phyloP scores from a whole-genome alignment of 23 red algal species.

The Gracilaria domingensis region DNA sequence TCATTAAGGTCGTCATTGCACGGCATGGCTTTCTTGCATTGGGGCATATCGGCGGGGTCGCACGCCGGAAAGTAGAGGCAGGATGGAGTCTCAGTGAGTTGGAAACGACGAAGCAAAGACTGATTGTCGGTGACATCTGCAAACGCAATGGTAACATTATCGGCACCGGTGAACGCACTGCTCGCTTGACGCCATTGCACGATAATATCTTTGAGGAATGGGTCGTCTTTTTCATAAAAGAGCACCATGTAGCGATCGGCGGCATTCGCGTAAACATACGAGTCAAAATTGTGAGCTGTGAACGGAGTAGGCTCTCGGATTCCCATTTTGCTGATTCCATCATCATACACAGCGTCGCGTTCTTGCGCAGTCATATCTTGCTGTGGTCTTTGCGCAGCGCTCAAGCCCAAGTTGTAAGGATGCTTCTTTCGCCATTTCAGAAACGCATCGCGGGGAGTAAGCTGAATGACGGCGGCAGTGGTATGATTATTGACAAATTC shows the following conservation, averaged over 20 bases:
- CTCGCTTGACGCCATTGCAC: conserved; percentile 57
- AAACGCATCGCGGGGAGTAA: conserved; percentile 12
- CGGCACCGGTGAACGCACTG: conserved; percentile 54
- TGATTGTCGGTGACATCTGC: conserved; percentile 19
- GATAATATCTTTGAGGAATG: conserved; percentile 29
- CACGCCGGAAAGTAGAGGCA: conserved; percentile 48
- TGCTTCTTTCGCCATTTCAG: conserved; percentile 59
- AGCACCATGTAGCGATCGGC: conserved; percentile 32
- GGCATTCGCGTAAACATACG: neutral
- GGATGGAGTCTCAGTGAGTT: conserved; percentile 19
- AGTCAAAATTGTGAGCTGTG: conserved; percentile 34
- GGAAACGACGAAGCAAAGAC: conserved; percentile 9
- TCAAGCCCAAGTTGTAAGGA: conserved; percentile 43
- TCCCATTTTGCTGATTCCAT: conserved; percentile 26
- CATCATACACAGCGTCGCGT: conserved; percentile 11
- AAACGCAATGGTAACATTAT: conserved; percentile 46
- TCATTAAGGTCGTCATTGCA: conserved; percentile 52
- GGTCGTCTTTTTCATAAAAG: conserved; percentile 50
- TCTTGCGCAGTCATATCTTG: conserved; percentile 9
- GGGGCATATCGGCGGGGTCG: conserved; percentile 27
- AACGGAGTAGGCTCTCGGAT: conserved; percentile 36
- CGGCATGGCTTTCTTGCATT: conserved; percentile 30
- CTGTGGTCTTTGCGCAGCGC: neutral
- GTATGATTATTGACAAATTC: conserved; percentile 69
- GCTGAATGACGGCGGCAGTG: neutral